Percentiles rank a stretch among this genome's conserved stretches.
These are phyloP conservation scores for Diaporthe citri DNA, from an alignment of 2,329 filamentous ascomycete genomes.

Conservation along the genomic window DNA sequence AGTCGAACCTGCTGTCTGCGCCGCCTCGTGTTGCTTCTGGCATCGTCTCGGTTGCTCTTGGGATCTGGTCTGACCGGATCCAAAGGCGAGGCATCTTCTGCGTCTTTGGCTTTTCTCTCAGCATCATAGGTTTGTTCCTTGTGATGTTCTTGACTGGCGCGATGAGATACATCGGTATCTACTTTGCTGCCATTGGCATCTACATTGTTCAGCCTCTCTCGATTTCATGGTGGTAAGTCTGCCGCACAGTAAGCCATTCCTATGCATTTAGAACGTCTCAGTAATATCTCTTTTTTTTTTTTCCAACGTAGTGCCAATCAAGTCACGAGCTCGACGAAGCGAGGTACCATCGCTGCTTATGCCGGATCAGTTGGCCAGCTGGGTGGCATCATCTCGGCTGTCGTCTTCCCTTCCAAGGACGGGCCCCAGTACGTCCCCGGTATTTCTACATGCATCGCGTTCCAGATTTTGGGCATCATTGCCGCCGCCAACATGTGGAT, in stretches of 20 bases:
- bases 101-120: slow-evolving; percentile 1
- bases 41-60: neutral
- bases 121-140: neutral
- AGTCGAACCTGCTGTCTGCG: slow-evolving; percentile 48
- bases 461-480: neutral
- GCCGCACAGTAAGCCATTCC: neutral
- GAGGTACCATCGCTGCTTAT: slow-evolving; percentile 58
- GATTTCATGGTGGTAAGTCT: slow-evolving; percentile 42
- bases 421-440: neutral
- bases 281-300: neutral
- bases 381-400: slow-evolving; percentile 45
- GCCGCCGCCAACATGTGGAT: neutral
- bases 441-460: neutral
- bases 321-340: slow-evolving; percentile 60
- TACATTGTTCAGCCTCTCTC: slow-evolving; percentile 49
- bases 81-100: neutral
- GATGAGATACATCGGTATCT: slow-evolving; percentile 47
- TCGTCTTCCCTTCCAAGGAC: neutral
- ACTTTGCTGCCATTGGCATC: slow-evolving; percentile 49
- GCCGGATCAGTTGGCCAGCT: slow-evolving; percentile 61
- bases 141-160: slow-evolving; percentile 43
- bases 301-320: slow-evolving; percentile 53
- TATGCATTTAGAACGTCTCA: neutral
- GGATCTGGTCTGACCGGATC: slow-evolving; percentile 2
- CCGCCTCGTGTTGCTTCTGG: slow-evolving; percentile 1